These are phyloP conservation scores for Theobroma cacao DNA, from an alignment of 345 rosid species.

Conservation along the genomic window DNA sequence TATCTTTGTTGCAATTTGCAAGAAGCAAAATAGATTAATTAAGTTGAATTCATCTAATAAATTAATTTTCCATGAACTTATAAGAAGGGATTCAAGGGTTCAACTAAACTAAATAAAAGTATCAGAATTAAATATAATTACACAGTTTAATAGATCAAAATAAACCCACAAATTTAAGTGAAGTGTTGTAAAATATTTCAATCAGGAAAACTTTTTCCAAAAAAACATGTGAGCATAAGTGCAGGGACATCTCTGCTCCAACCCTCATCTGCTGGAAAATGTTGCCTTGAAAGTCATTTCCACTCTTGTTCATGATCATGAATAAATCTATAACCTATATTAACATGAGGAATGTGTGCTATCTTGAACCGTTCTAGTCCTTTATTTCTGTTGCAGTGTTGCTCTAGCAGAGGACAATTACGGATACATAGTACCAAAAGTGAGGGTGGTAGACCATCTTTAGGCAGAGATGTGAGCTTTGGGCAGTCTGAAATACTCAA, in stretches of 20 bases:
- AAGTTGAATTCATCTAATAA: too few species aligned
- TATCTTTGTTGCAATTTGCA: too few species aligned
- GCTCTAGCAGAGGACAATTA: background rate
- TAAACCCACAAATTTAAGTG: too few species aligned
- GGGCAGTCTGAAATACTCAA: background rate
- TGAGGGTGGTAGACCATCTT: background rate
- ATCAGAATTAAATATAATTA: too few species aligned
- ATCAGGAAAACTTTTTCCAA: too few species aligned
- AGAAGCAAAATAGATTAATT: too few species aligned
- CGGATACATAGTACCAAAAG: background rate
- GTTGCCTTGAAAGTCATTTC: background rate
- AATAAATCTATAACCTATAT: background rate
- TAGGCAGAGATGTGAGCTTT: background rate
- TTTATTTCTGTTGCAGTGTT: background rate
- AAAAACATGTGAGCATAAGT: too few species aligned
- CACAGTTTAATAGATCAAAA: too few species aligned
- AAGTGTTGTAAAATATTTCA: too few species aligned
- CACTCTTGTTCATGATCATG: background rate
- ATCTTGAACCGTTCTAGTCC: conserved; percentile 3
- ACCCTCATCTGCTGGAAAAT: background rate
- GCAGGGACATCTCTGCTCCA: background rate
- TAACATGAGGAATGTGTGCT: background rate
- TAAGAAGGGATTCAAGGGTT: too few species aligned
- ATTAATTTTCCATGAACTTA: too few species aligned
- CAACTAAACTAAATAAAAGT: too few species aligned